phyloP scores from a whole-genome alignment of 257 asterid species.

The Solanum gandarillasii region DNA sequence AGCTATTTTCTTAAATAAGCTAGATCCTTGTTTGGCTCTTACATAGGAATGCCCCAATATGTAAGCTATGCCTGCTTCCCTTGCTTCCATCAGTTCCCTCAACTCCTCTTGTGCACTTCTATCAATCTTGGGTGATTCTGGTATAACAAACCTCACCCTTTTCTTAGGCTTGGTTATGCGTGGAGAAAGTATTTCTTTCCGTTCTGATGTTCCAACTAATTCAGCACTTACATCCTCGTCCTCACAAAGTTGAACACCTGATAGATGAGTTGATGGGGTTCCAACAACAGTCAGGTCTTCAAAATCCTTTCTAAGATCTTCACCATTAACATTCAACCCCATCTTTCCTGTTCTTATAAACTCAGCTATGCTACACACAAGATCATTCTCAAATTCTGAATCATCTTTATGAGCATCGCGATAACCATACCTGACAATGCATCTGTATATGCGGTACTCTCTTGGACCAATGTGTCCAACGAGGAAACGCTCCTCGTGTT shows the following conservation, averaged over 20 bases:
- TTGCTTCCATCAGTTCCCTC: conserved; percentile 68
- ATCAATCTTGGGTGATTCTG: conserved; percentile 54
- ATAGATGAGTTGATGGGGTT: conserved; percentile 47
- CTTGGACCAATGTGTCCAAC: conserved; percentile 78
- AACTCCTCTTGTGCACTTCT: conserved; percentile 40
- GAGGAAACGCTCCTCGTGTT: conserved; percentile 67
- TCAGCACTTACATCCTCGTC: not conserved
- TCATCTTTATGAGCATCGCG: conserved; percentile 84
- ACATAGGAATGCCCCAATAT: conserved; percentile 79
- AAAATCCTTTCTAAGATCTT: not conserved
- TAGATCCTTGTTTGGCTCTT: conserved; percentile 75
- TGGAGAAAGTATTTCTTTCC: conserved; percentile 28
- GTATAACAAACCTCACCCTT: conserved; percentile 63
- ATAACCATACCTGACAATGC: conserved; percentile 83
- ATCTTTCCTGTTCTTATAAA: conserved; percentile 44
- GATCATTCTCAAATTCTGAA: conserved; percentile 62
- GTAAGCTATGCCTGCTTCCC: conserved; percentile 81
- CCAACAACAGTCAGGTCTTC: conserved; percentile 73
- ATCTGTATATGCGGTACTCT: conserved; percentile 63
- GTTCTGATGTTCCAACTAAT: conserved; percentile 38
- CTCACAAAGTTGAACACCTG: conserved; percentile 27
- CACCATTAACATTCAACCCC: conserved; percentile 5
- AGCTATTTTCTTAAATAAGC: conserved; percentile 57
- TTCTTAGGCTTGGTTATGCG: conserved; percentile 26
- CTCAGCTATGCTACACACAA: conserved; percentile 77